Conservation (phyloP, 495 filamentous ascomycete genomes). For the Pyrenula massariospora region DNA sequence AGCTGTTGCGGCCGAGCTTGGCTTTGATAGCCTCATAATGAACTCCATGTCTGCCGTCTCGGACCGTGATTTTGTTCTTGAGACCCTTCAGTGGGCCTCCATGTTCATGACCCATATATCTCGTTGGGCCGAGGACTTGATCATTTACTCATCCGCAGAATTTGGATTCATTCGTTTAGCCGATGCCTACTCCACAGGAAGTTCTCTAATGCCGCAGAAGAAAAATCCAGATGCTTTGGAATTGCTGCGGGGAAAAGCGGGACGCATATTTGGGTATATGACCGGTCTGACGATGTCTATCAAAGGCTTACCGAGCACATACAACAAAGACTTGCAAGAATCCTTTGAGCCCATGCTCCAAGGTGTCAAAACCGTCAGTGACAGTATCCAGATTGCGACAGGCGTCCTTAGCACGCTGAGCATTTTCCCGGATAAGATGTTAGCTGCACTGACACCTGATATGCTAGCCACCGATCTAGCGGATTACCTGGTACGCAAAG, state of each 20-base stretch:
- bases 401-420: constrained; percentile 58
- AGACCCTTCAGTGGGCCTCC: constrained; percentile 81
- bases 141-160: constrained; percentile 74
- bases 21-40: constrained; percentile 69
- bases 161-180: constrained; percentile 75
- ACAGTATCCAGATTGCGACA: constrained; percentile 79
- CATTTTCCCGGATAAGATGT: constrained; percentile 65
- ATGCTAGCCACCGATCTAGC: constrained; percentile 80
- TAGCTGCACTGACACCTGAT: constrained; percentile 57
- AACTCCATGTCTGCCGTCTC: constrained; percentile 78
- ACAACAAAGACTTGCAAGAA: constrained; percentile 95
- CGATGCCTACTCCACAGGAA: constrained; percentile 78
- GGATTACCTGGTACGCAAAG: constrained; percentile 85
- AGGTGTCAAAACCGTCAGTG: constrained; percentile 66
- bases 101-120: constrained; percentile 81
- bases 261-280: constrained; percentile 79
- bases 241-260: constrained; percentile 77
- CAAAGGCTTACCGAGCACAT: constrained; percentile 81
- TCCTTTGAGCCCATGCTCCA: constrained; percentile 80
- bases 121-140: constrained; percentile 80
- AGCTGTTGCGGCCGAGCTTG: constrained; percentile 76
- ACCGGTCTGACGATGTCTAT: constrained; percentile 76
- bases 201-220: constrained; percentile 82
- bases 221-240: constrained; percentile 70
- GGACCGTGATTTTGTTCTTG: constrained; percentile 83